Evolutionary conservation across 805 yeast genomes (phyloP).

Genomic region (Wickerhamomyces rabaulensis): DNA sequence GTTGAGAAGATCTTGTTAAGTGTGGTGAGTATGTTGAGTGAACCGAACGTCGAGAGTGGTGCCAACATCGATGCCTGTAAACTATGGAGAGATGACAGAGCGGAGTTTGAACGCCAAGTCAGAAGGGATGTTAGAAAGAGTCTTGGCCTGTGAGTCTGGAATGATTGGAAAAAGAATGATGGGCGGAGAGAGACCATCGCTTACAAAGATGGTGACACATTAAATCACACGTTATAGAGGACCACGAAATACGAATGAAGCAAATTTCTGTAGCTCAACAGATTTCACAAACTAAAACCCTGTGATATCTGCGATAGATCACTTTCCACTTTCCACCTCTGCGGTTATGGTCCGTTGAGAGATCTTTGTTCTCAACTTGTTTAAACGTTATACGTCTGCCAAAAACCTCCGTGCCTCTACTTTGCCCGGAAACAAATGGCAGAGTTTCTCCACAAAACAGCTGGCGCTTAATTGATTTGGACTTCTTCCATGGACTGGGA

Average conservation of each 20-base stretch:
- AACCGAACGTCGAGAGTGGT: slow-evolving; percentile 94
- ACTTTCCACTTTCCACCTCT: background rate
- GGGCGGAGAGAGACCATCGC: too few relatives aligned
- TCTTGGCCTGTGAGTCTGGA: slow-evolving; percentile 48
- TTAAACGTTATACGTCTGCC: background rate
- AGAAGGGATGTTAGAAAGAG: slow-evolving; percentile 62
- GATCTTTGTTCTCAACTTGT: background rate
- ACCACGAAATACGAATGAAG: background rate
- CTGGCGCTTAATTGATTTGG: background rate
- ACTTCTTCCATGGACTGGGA: background rate
- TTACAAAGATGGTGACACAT: background rate
- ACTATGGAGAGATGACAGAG: slow-evolving; percentile 84
- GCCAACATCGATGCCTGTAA: slow-evolving; percentile 81
- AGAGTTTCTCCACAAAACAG: background rate
- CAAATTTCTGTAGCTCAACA: background rate
- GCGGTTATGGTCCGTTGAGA: background rate
- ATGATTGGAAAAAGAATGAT: too few relatives aligned
- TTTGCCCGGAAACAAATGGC: background rate
- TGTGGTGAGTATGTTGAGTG: slow-evolving; percentile 94
- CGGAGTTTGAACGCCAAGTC: slow-evolving; percentile 60
- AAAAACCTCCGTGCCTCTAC: background rate
- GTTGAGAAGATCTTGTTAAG: slow-evolving; percentile 93
- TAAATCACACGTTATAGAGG: background rate
- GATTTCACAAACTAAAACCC: too few relatives aligned
- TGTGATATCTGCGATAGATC: background rate